Evolutionary conservation across 148 eudicot genomes (phyloP).

Genomic region (Amaranthus palmeri): DNA sequence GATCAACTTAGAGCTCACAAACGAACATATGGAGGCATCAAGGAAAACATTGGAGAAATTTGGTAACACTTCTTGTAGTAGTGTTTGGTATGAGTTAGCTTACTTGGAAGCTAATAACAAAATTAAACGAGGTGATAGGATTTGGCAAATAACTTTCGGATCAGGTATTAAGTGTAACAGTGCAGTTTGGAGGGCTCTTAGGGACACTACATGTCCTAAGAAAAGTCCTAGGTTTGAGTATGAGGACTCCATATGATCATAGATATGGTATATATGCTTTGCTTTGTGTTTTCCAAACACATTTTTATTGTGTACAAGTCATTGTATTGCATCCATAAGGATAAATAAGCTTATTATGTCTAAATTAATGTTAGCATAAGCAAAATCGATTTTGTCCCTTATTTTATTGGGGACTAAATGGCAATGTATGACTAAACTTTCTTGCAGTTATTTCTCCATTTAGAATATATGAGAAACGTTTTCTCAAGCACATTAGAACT

Average conservation of each 20-base stretch:
- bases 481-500: too few relatives aligned
- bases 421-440: too few relatives aligned
- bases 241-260: background rate
- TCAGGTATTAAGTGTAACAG: slow-evolving; percentile 77
- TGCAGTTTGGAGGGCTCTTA: slow-evolving; percentile 69
- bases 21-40: slow-evolving; percentile 73
- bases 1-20: slow-evolving; percentile 54
- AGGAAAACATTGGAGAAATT: slow-evolving; percentile 64
- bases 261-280: too few relatives aligned
- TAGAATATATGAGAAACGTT: too few relatives aligned
- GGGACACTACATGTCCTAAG: slow-evolving; percentile 28
- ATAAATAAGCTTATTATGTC: too few relatives aligned
- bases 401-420: too few relatives aligned
- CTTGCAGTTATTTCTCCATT: too few relatives aligned
- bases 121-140: slow-evolving; percentile 49
- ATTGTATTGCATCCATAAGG: too few relatives aligned
- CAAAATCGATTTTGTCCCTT: too few relatives aligned
- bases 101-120: slow-evolving; percentile 49
- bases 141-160: slow-evolving; percentile 70
- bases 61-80: slow-evolving; percentile 83
- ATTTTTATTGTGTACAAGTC: too few relatives aligned
- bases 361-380: too few relatives aligned
- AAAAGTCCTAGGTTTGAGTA: slow-evolving; percentile 46
- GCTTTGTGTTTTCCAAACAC: too few relatives aligned
- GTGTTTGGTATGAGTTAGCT: slow-evolving; percentile 83